Base-by-base conservation (phyloP, 2,329 filamentous ascomycete species). In the Laburnicola sp. region DNA sequence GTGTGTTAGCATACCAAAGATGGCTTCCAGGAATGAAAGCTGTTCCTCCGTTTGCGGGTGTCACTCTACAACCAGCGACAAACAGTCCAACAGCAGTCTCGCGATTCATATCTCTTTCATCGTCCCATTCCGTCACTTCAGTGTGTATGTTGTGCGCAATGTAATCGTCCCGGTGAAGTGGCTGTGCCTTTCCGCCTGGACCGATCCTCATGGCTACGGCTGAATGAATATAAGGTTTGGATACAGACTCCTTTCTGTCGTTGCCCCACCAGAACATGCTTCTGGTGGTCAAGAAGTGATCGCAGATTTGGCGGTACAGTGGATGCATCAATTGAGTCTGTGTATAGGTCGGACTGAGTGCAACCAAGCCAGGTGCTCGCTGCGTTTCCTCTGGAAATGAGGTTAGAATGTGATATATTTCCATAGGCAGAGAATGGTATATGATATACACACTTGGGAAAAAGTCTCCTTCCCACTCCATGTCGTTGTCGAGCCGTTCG, bases 21-120 rank as follows among this genome's bases (percentile, higher is more conserved):
- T 75, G 73, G n/a, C 57, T 64, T 0, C 72, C 69, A 1, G 73
- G 73, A 28, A 75, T 66, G 49, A 74, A 64, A 4, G 69, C 56
- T 3, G 72, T 75, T 11, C 71, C 73, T 2, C 73, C 72, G 49
- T 75, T 75, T 11, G 57, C 42, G 4, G 50, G 53, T 0, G 69
- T 73, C 10, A 62, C 60, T 26, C 48, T 55, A 42, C 64, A 71
- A 5, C 60, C 72, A 0, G 66, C 72, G 6, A 75, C 66, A 46
- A 74, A 74, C 27, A 73, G 64, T 31, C 69, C 66, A 34, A 69
- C 50, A 37, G 60, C 60, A 3, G 58, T 58, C 27, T 67, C 64
- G 3, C 59, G 57, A 23, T 50, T 50, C 2, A 50, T 48, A 16
- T 70, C 66, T 7, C 59, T 58, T 7, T 54, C 59, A 2, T 58